Percentiles rank a stretch among this genome's conserved stretches.
Conservation (phyloP, 495 filamentous ascomycete genomes). For the Hypoxylon subgilvum region DNA sequence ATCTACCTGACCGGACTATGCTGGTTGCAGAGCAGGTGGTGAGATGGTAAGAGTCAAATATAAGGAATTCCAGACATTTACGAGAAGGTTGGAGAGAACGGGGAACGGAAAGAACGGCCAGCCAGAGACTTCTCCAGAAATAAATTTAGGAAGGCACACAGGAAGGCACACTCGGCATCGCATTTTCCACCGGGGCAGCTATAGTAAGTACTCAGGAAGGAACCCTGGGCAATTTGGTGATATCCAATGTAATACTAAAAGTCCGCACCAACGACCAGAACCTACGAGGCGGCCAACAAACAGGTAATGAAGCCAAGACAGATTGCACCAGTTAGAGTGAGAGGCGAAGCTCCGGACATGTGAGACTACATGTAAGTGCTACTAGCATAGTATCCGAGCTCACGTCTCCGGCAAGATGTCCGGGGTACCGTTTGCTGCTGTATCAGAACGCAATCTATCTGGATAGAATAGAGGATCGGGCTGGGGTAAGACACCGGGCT, state of each 20-base stretch:
- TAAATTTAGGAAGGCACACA: constrained; percentile 18
- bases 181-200: constrained; percentile 1
- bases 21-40: constrained; percentile 6
- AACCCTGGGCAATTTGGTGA: no score
- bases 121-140: constrained; percentile 2
- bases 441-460: constrained; percentile 10
- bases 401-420: neutral
- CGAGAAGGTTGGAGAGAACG: constrained; percentile 16
- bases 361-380: neutral
- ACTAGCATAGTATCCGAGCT: constrained; percentile 8
- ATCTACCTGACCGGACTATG: constrained; percentile 9
- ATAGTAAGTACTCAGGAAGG: neutral
- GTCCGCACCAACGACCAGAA: neutral
- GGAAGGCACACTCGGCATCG: constrained; percentile 9
- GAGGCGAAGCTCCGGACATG: neutral
- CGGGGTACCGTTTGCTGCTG: constrained; percentile 13
- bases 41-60: constrained; percentile 13
- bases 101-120: neutral
- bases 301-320: neutral
- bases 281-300: no score
- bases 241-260: constrained; percentile 6
- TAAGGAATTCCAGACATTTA: constrained; percentile 16
- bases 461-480: constrained; percentile 8
- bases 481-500: constrained; percentile 21
- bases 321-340: constrained; percentile 6